Base-by-base conservation (phyloP, 2,329 filamentous ascomycete species). In the Chaetomium olivaceum region DNA sequence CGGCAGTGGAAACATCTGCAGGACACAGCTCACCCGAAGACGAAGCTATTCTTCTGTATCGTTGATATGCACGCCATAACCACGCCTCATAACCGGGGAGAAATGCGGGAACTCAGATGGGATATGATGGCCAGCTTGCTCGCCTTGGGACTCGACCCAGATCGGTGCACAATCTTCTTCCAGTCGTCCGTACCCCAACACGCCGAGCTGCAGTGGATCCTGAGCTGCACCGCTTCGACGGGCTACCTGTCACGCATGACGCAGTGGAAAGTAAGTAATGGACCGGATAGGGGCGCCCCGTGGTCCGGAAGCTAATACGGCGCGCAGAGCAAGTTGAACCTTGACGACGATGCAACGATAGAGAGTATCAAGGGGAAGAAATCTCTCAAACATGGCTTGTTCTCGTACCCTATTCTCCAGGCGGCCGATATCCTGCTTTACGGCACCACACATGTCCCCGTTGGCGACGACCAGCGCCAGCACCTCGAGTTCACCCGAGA, bases 171-270 rank as follows among this genome's bases (percentile, higher is more conserved):
- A 6, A 81, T 99, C 19, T 99, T 98, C 76, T 89, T 89, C 73
- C 93, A 97, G 78, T 92, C 89, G 63, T 82, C 86, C 62, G 91
- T 94, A 75, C 82, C 88, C 21, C 88, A 89, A 56, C 95, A 98
- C 79, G 81, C 91, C 4, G 93, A 98, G 77, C 83, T 99, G 69
- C 96, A 97, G 91, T 99, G 95, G 95, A 93, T 98, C 74, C 80
- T 99, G 68, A 94, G 92, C 74, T 97, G 93, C 71, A 91, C 91
- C 61, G 91, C 95, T 27, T 94, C 91, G 5, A 93, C 95, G 77
- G 95, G 95, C 48, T 96, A 97, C 78, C 81, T 99, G n/a, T 90
- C 90, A 11, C 85, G 95, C n/a, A 99, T 99, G 95, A 98, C 95
- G 31, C 95, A 98, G 78, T 99, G 95, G 93, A 99, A 99, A 88